Conservation (phyloP, 148 eudicot genomes). For the Chenopodium suecicum region DNA sequence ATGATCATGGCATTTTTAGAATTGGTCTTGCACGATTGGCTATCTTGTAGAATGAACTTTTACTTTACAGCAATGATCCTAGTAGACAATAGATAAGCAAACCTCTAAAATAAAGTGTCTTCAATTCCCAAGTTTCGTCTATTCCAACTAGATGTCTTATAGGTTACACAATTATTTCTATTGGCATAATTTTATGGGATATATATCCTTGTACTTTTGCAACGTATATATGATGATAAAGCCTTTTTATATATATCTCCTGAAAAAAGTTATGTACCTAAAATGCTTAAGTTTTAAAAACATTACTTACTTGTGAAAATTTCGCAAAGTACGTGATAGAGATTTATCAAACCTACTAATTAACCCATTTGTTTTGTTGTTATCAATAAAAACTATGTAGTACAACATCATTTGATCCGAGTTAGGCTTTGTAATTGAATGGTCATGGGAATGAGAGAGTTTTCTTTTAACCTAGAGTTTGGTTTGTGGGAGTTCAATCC, state of each 20-base stretch:
- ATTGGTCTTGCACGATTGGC: conserved; percentile 13
- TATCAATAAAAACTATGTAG: too few relatives aligned
- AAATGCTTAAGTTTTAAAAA: too few relatives aligned
- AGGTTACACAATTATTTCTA: background rate
- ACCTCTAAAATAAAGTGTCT: background rate
- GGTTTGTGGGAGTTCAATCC: too few relatives aligned
- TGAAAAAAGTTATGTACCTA: too few relatives aligned
- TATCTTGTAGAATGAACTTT: conserved; percentile 13
- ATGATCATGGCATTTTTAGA: conserved; percentile 9
- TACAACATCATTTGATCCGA: too few relatives aligned
- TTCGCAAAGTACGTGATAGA: too few relatives aligned
- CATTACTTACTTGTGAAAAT: too few relatives aligned
- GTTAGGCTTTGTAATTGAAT: too few relatives aligned
- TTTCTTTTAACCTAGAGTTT: too few relatives aligned
- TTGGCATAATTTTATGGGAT: background rate
- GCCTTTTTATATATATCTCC: background rate
- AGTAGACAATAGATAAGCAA: conserved; percentile 16
- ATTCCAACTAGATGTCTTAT: background rate
- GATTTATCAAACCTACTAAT: too few relatives aligned
- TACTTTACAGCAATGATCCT: conserved; percentile 32
- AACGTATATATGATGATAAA: background rate
- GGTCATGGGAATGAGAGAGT: too few relatives aligned
- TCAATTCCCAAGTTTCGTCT: background rate
- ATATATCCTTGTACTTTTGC: background rate
- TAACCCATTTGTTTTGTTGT: too few relatives aligned